Percentiles rank a stretch among this genome's conserved stretches.
Conservation (phyloP, 2,329 filamentous ascomycete species). For the Aureobasidium sp. region DNA sequence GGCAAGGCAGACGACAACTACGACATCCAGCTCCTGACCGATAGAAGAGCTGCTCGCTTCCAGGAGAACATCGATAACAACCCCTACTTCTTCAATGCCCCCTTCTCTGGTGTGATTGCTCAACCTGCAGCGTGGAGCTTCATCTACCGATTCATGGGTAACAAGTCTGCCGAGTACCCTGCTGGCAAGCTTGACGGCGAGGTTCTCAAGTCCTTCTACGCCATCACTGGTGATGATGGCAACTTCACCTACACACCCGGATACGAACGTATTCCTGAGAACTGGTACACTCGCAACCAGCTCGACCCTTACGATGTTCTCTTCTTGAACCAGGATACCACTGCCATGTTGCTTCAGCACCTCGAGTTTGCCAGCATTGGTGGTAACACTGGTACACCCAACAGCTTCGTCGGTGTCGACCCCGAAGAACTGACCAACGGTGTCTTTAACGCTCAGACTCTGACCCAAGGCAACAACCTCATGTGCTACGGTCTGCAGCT, state of each 20-base stretch:
- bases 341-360: slow-evolving; percentile 22
- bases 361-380: slow-evolving; percentile 30
- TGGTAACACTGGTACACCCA: slow-evolving; percentile 30
- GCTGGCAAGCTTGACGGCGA: slow-evolving; percentile 32
- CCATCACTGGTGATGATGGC: slow-evolving; percentile 30
- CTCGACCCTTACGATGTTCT: slow-evolving; percentile 29
- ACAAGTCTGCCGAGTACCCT: slow-evolving; percentile 34
- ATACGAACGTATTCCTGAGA: slow-evolving; percentile 37
- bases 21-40: slow-evolving; percentile 26
- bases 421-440: slow-evolving; percentile 33
- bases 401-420: slow-evolving; percentile 32
- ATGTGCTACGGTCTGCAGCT: slow-evolving; percentile 39
- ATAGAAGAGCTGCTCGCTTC: slow-evolving; percentile 26
- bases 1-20: slow-evolving; percentile 25
- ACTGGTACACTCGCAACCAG: slow-evolving; percentile 31
- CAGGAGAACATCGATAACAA: slow-evolving; percentile 26
- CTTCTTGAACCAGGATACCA: slow-evolving; percentile 22
- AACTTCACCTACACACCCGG: slow-evolving; percentile 29
- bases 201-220: slow-evolving; percentile 35
- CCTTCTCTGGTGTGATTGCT: slow-evolving; percentile 24
- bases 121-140: slow-evolving; percentile 25
- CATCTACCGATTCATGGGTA: slow-evolving; percentile 35
- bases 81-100: slow-evolving; percentile 28
- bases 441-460: slow-evolving; percentile 36
- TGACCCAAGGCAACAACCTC: slow-evolving; percentile 44